Evolutionary conservation across 1,284 basidiomycete genomes (phyloP), one percentile per base, ranked within the genome.

Genomic region (Amylostereum areolatum): DNA sequence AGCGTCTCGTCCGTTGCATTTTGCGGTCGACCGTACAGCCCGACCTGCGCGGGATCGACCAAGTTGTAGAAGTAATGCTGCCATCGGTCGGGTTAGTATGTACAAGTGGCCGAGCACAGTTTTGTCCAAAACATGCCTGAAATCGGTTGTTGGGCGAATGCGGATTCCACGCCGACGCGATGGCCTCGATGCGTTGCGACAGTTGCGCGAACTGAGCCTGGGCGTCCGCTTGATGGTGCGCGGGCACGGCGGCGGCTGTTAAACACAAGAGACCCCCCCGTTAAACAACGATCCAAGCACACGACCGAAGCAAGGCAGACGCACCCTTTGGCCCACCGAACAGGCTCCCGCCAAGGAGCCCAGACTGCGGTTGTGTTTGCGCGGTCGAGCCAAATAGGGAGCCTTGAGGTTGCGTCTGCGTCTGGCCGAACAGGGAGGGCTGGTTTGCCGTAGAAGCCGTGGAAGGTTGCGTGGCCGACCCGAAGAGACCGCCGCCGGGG

Each of bases 31-130:
- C 81, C 85, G 57, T 91, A 94, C 49, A 83, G 60, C 29, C 72
- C 72, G 2, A 88, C 78, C 57, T 86, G 78, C 2, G 72, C 72
- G 0, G 89, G 85, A 55, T 90, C 86, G 5, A 94, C 91, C 3
- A 91, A 72, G 59, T 94, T 94, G 65, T 93, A 93, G 62, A 92
- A 94, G 58, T 81, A 83, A 63, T 92, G 79, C 85, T 90, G 53
- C 12, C 46, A 28, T 7, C 25, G 8, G 33, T 43, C 39, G 37
- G 52, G n/a, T 53, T 46, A 45, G 11, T 28, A 50, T 43, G 31
- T 46, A 24, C 43, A 46, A 25, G 24, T 24, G 12, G n/a, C 29
- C 25, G 3, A 45, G 30, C 11, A 33, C 18, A 6, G 32, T 11
- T 37, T 5, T 18, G 18, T 18, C 18, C 18, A 46, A 27, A 27